These are phyloP conservation scores for Phytopythium montanum DNA, from an alignment of 352 stramenopile species.

Conservation along the genomic window DNA sequence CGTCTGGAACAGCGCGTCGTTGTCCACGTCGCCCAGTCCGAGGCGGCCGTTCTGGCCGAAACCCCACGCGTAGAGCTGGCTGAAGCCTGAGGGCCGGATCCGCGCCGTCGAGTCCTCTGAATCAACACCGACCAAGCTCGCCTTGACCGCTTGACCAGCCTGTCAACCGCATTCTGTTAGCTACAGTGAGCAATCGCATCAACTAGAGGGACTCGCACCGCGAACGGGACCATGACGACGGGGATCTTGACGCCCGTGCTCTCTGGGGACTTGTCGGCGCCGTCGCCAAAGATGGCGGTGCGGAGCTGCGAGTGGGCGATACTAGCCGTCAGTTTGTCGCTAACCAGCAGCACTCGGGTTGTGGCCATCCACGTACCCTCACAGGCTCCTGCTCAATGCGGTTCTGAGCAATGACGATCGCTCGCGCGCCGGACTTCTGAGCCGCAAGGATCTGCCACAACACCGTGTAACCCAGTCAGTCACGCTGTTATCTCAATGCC, in stretches of 20 bases:
- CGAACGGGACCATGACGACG: slow-evolving; percentile 52
- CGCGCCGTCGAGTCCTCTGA: slow-evolving; percentile 41
- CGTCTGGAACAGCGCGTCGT: slow-evolving; percentile 57
- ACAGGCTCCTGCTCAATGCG: slow-evolving; percentile 40
- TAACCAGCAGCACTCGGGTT: background rate
- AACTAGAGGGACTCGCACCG: slow-evolving; percentile 15
- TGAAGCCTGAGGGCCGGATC: slow-evolving; percentile 34
- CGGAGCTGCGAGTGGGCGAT: slow-evolving; percentile 24
- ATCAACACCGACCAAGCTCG: slow-evolving; percentile 31
- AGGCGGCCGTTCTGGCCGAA: slow-evolving; percentile 63
- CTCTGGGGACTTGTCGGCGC: slow-evolving; percentile 30
- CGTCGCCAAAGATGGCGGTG: slow-evolving; percentile 37
- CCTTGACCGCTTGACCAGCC: slow-evolving; percentile 43
- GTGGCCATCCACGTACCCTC: slow-evolving; percentile 21
- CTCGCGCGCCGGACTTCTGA: slow-evolving; percentile 61
- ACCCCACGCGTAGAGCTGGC: slow-evolving; percentile 65
- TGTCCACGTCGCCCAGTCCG: slow-evolving; percentile 63
- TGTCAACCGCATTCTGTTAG: slow-evolving; percentile 4
- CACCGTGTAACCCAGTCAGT: background rate
- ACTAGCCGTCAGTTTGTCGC: background rate
- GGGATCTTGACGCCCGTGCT: slow-evolving; percentile 59
- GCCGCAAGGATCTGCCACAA: slow-evolving; percentile 42
- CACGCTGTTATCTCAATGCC: background rate
- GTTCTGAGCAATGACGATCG: slow-evolving; percentile 61
- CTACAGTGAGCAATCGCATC: background rate